Percentiles rank a stretch among this genome's conserved stretches.
Evolutionary conservation across 1,284 basidiomycete genomes (phyloP).

Genomic region (Kwoniella shivajii): DNA sequence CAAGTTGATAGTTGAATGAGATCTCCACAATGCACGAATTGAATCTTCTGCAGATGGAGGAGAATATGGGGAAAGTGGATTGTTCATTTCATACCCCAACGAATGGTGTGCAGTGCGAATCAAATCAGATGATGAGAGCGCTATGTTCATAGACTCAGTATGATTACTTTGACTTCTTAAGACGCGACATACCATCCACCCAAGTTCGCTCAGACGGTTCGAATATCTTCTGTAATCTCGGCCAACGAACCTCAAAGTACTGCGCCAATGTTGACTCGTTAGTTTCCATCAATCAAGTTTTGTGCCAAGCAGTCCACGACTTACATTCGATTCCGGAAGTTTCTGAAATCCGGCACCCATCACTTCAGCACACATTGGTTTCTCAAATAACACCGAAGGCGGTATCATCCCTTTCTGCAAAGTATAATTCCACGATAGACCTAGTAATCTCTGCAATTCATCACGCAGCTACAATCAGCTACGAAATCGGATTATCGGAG

Average conservation of each 20-base stretch:
- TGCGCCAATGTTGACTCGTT: slow-evolving; percentile 41
- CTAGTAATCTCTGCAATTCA: slow-evolving; percentile 31
- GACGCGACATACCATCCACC: slow-evolving; percentile 56
- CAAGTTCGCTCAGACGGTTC: slow-evolving; percentile 65
- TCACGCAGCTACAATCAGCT: neutral
- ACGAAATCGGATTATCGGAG: neutral
- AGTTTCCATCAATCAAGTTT: no score
- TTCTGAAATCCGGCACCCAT: slow-evolving; percentile 81
- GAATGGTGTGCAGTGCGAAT: slow-evolving; percentile 30
- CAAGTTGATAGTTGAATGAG: slow-evolving; percentile 16
- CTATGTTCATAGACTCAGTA: slow-evolving; percentile 12
- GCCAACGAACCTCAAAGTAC: slow-evolving; percentile 81
- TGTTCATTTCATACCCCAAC: slow-evolving; percentile 28
- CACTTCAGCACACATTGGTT: slow-evolving; percentile 70
- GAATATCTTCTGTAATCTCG: slow-evolving; percentile 70
- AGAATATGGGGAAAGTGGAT: slow-evolving; percentile 8
- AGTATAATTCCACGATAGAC: slow-evolving; percentile 62
- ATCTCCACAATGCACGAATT: slow-evolving; percentile 36
- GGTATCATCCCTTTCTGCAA: slow-evolving; percentile 58
- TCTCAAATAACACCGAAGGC: slow-evolving; percentile 64
- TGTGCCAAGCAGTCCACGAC: no score
- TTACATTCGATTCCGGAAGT: slow-evolving; percentile 61
- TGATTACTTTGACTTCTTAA: neutral
- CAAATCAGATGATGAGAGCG: slow-evolving; percentile 24
- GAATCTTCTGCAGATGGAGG: slow-evolving; percentile 33